Conservation (phyloP, 768 basidiomycete genomes). For the Arthromyces matolae region DNA sequence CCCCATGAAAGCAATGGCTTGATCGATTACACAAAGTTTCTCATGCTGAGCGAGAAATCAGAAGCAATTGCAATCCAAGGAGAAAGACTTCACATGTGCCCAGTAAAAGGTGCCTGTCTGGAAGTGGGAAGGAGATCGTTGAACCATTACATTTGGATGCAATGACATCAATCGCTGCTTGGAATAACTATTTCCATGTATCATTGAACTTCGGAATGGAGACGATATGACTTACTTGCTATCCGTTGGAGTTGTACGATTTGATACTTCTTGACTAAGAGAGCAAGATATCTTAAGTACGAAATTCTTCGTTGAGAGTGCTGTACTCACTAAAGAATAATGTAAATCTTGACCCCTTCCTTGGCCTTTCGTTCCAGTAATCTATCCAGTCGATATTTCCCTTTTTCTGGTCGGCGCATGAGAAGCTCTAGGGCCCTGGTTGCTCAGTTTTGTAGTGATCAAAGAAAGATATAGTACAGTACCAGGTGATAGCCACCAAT, state of each 20-base stretch:
- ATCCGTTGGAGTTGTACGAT: slow-evolving; percentile 88
- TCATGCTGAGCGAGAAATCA: slow-evolving; percentile 64
- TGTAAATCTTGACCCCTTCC: slow-evolving; percentile 93
- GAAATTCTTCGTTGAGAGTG: background rate
- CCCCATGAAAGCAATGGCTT: slow-evolving; percentile 97
- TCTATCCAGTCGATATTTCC: slow-evolving; percentile 81
- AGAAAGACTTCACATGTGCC: slow-evolving; percentile 70
- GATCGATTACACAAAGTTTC: slow-evolving; percentile 96
- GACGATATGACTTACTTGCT: slow-evolving; percentile 60
- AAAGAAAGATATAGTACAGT: no score
- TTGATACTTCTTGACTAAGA: slow-evolving; percentile 91
- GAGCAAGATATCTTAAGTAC: slow-evolving; percentile 7
- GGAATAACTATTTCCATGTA: slow-evolving; percentile 55
- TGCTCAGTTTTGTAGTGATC: no score
- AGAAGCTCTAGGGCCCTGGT: no score
- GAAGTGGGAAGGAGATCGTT: slow-evolving; percentile 96
- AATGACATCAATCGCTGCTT: slow-evolving; percentile 77
- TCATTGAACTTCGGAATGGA: background rate
- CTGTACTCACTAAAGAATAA: slow-evolving; percentile 82
- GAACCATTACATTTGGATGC: slow-evolving; percentile 93
- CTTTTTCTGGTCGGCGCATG: slow-evolving; percentile 79
- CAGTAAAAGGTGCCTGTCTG: slow-evolving; percentile 97
- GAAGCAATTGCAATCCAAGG: background rate
- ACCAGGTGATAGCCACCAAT: slow-evolving; percentile 98
- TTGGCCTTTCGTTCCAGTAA: slow-evolving; percentile 88